These are phyloP conservation scores for Panaeolus cyanescens DNA, from an alignment of 768 basidiomycete species.

Conservation along the genomic window DNA sequence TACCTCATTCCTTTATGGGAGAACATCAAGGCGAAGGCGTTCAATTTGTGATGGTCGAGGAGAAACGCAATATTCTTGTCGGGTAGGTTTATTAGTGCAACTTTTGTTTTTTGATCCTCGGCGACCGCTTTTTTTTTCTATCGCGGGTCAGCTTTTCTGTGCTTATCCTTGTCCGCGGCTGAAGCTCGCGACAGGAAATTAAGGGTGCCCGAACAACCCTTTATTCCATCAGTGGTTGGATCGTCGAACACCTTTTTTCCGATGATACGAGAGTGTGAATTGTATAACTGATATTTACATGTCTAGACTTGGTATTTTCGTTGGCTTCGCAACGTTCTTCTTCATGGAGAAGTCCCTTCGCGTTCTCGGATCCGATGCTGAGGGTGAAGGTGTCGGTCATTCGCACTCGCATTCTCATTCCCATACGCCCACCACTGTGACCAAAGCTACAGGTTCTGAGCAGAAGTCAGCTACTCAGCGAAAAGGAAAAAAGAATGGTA, in stretches of 20 bases:
- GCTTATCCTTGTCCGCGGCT: neutral
- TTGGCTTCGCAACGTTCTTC: constrained; percentile 89
- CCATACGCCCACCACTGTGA: constrained; percentile 25
- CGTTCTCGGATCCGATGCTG: constrained; percentile 67
- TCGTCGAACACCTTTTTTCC: neutral
- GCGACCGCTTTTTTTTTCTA: neutral
- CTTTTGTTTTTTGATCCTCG: neutral
- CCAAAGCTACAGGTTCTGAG: constrained; percentile 51
- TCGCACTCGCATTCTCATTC: constrained; percentile 55
- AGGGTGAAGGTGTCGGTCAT: constrained; percentile 58
- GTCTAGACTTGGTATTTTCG: constrained; percentile 73
- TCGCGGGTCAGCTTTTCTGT: neutral
- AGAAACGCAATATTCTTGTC: constrained; percentile 88
- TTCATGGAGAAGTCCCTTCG: constrained; percentile 91
- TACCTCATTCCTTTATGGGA: constrained; percentile 92
- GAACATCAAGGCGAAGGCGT: constrained; percentile 75
- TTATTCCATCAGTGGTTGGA: neutral
- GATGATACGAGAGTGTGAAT: neutral
- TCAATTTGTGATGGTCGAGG: constrained; percentile 83
- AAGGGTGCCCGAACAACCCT: neutral
- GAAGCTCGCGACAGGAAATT: neutral
- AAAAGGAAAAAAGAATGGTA: constrained; percentile 48
- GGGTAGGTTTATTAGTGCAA: constrained; percentile 68
- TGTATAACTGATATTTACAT: neutral
- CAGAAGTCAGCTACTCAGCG: constrained; percentile 41